phyloP scores from a whole-genome alignment of 2,329 filamentous ascomycete species.

The Paraphaeosphaeria sporulosa region DNA sequence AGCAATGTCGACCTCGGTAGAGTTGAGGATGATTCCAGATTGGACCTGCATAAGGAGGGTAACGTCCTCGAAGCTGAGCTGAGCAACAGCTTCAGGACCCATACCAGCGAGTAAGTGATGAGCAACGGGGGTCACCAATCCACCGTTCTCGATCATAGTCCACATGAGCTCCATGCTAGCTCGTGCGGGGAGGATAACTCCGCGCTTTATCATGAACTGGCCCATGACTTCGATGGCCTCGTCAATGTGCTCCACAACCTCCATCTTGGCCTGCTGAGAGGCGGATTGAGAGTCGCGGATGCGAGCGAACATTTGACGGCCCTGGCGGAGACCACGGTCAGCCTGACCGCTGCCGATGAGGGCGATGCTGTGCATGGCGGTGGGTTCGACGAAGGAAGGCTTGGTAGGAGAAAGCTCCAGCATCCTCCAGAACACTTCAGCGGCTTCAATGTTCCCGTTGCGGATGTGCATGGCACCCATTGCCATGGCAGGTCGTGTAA shows the following conservation, averaged over 20 bases:
- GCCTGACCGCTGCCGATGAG: constrained; percentile 86
- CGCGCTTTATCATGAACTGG: constrained; percentile 62
- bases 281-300: constrained; percentile 71
- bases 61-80: constrained; percentile 62
- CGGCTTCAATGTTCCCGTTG: constrained; percentile 77
- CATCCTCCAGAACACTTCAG: constrained; percentile 81
- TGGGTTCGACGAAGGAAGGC: constrained; percentile 80
- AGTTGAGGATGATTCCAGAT: constrained; percentile 57
- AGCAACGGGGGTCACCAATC: constrained; percentile 65
- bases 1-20: constrained; percentile 61
- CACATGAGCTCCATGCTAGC: constrained; percentile 67
- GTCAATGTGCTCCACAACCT: constrained; percentile 81
- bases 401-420: constrained; percentile 69
- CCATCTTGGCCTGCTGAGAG: constrained; percentile 55
- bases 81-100: constrained; percentile 65
- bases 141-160: constrained; percentile 71
- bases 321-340: constrained; percentile 79
- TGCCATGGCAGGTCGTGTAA: constrained; percentile 71
- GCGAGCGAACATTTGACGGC: constrained; percentile 85
- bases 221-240: constrained; percentile 79
- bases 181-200: constrained; percentile 60
- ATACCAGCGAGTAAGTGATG: constrained; percentile 68
- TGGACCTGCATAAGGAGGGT: constrained; percentile 69
- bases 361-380: constrained; percentile 88
- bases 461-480: constrained; percentile 88